Conservation (phyloP, 768 basidiomycete genomes). For the Lactifluus piperatus region DNA sequence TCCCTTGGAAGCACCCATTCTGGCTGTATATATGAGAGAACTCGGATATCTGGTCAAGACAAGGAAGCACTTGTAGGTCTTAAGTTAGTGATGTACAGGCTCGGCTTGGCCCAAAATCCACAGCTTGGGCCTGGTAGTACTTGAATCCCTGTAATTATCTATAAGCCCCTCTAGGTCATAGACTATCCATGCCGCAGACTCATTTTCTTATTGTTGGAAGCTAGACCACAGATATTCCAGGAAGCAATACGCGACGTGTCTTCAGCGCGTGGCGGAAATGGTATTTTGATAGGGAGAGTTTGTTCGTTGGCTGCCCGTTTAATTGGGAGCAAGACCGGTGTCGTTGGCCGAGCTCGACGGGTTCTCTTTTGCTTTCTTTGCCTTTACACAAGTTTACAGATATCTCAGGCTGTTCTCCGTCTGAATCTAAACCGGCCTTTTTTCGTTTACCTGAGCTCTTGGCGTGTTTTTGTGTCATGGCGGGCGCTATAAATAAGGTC, state of each 20-base stretch:
- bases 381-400: neutral
- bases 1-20: no score
- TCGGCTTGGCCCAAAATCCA: no score
- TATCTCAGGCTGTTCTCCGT: neutral
- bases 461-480: constrained; percentile 11
- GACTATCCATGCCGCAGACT: neutral
- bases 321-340: constrained; percentile 22
- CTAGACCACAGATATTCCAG: constrained; percentile 79
- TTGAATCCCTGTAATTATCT: constrained; percentile 57
- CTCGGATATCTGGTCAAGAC: no score
- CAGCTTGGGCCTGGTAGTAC: no score
- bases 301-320: constrained; percentile 65
- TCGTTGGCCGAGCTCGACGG: neutral
- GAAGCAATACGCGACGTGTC: constrained; percentile 49
- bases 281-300: constrained; percentile 53
- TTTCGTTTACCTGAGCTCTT: constrained; percentile 15
- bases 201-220: constrained; percentile 73
- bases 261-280: constrained; percentile 41
- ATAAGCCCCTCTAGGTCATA: neutral
- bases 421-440: neutral
- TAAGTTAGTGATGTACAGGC: no score
- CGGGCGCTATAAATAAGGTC: neutral
- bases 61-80: no score
- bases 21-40: no score
- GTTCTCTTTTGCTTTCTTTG: constrained; percentile 14